Base-by-base conservation (phyloP, 805 yeast genomes). In the Suhomyces xylopsoci region DNA sequence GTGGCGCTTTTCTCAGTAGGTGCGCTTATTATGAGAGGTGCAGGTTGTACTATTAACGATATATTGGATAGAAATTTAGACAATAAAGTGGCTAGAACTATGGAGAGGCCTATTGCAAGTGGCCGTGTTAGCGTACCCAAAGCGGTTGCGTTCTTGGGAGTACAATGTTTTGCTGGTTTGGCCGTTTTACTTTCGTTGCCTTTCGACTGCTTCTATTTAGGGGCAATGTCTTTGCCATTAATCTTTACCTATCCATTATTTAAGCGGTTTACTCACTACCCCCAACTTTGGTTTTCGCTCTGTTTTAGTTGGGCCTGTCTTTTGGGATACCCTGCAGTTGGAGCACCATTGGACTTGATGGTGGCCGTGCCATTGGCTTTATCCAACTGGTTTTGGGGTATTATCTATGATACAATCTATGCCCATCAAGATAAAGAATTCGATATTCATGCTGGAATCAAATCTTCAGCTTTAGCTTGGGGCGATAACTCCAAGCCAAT, bases 41-140 rank as follows among this genome's bases (percentile, higher is more conserved):
- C 97, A 1, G 99, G 99, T 0, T 94, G 99, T 67, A 92, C 97
- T 0, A 85, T 94, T 51, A 94, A 94, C 66, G 99, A 94, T 69
- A 76, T 93, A 45, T 76, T 86, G 65, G 99, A 94, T 66, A 76
- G 90, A 50, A 78, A 93, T 54, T 75, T 92, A 47, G 99, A 94
- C 63, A 78, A 80, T 57, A 81, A 90, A 67, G 99, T 94, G 3
- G 87, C 87, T 7, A 80, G 99, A 58, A 93, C 98, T 2, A 81
- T 85, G 48, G 90, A 85, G 63, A 77, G 99, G 62, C 99, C 99
- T n/a, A 79, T 94, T 47, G 92, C 99, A 0, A 82, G 96, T 34
- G 93, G 96, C 0, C 76, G 92, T 56, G 91, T 94, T 17, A 63
- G 85, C 1, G 81, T 82, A 8, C 77, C 76, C 1, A 87, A 88